Evolutionary conservation across 2,329 filamentous ascomycete species (phyloP).

Genomic region (Ascomycota sp.): DNA sequence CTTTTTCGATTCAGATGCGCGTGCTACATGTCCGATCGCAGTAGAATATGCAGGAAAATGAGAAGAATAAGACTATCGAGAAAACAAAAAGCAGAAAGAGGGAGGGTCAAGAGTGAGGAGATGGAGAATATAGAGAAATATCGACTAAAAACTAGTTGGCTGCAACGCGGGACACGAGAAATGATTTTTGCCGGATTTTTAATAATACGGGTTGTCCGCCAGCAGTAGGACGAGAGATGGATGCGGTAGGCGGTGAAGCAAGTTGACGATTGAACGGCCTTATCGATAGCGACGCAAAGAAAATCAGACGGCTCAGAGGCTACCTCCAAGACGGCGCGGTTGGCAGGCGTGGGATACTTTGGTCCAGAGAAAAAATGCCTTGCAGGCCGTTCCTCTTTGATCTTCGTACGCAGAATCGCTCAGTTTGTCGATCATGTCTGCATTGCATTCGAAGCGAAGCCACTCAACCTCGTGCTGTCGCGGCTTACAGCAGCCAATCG

Average conservation of each 20-base stretch:
- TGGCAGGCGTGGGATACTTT: too few species aligned
- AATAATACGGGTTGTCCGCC: too few species aligned
- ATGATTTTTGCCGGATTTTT: slow-evolving; percentile 15
- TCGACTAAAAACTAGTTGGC: too few species aligned
- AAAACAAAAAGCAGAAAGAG: slow-evolving; percentile 1
- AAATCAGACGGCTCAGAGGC: too few species aligned
- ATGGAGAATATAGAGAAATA: too few species aligned
- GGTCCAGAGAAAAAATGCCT: slow-evolving; percentile 15
- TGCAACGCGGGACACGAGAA: slow-evolving; percentile 9
- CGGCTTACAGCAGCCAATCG: slow-evolving; percentile 15
- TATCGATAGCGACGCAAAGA: slow-evolving; percentile 13
- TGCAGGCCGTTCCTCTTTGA: slow-evolving; percentile 15
- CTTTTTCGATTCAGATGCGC: too few species aligned
- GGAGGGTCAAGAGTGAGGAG: not conserved
- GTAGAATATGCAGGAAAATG: too few species aligned
- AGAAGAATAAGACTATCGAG: not conserved
- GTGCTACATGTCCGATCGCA: too few species aligned
- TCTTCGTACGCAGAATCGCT: slow-evolving; percentile 13
- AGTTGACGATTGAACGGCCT: slow-evolving; percentile 1
- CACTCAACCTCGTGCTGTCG: slow-evolving; percentile 9
- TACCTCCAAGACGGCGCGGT: too few species aligned
- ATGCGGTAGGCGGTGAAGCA: slow-evolving; percentile 12
- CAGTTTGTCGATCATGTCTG: slow-evolving; percentile 18
- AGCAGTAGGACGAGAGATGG: too few species aligned
- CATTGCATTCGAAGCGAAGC: slow-evolving; percentile 10